A percentile compares a stretch with the other conserved stretches of the same genome.
Conservation (phyloP, 192 early-diverging fungal genomes). For the Backusella australiensis region DNA sequence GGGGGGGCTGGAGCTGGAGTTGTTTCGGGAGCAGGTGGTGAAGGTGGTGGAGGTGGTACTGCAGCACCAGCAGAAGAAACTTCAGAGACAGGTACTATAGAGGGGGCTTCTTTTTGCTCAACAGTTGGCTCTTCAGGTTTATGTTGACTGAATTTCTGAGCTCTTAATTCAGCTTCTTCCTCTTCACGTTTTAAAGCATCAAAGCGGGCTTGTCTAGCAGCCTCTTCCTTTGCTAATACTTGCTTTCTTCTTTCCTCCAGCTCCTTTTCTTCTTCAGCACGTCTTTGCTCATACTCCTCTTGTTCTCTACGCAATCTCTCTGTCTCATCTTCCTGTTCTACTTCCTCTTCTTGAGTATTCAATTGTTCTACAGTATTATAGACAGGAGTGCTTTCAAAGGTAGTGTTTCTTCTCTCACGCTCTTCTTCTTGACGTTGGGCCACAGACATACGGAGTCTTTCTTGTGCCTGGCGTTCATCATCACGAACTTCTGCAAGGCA, state of each 20-base stretch:
- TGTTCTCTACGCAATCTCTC: neutral
- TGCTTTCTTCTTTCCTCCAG: conserved; percentile 13
- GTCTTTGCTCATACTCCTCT: conserved; percentile 19
- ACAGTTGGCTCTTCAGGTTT: neutral
- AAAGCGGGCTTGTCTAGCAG: conserved; percentile 9
- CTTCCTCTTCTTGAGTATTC: conserved; percentile 17
- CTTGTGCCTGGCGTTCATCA: conserved; percentile 33
- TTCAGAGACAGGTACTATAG: neutral
- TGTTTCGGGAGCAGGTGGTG: neutral
- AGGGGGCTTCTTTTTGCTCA: neutral
- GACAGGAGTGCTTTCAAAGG: conserved; percentile 8
- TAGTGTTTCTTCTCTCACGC: conserved; percentile 22
- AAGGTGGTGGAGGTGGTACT: conserved; percentile 11
- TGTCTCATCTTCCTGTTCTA: neutral
- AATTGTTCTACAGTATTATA: conserved; percentile 11
- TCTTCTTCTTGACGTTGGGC: conserved; percentile 34
- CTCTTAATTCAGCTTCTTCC: conserved; percentile 13
- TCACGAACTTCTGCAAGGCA: conserved; percentile 28
- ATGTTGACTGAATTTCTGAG: neutral
- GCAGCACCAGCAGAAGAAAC: neutral
- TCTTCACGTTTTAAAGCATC: conserved; percentile 8
- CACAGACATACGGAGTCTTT: conserved; percentile 39
- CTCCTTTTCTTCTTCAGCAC: conserved; percentile 8
- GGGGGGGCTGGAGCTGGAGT: neutral
- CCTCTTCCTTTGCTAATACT: conserved; percentile 15